These are phyloP conservation scores for Marvania coccoides DNA, from an alignment of 139 green algal genomes.

Conservation along the genomic window DNA sequence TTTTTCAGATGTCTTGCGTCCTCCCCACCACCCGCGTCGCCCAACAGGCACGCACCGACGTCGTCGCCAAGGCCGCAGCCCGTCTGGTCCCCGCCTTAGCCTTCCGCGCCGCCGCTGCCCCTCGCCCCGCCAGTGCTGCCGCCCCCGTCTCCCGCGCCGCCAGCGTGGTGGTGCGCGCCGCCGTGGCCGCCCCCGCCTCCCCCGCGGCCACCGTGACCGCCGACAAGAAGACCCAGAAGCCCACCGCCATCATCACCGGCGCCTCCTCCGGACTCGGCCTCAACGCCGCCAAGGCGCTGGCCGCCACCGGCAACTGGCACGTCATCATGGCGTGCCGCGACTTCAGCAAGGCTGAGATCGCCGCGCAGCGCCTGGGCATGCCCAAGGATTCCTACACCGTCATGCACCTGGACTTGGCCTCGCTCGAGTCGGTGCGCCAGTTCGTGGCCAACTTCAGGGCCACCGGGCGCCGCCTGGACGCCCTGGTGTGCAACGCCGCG, in stretches of 20 bases:
- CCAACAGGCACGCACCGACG: not conserved
- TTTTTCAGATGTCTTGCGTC: not conserved
- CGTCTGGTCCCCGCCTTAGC: not conserved
- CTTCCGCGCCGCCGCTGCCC: not conserved
- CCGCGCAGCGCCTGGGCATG: constrained; percentile 22
- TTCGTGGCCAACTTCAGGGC: constrained; percentile 73
- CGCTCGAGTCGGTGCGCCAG: constrained; percentile 64
- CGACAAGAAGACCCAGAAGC: constrained; percentile 42
- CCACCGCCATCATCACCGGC: constrained; percentile 77
- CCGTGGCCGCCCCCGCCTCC: not conserved
- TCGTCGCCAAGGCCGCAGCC: not conserved
- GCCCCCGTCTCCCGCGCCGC: not conserved
- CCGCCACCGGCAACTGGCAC: constrained; percentile 68
- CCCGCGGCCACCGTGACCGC: not conserved
- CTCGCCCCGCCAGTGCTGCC: not conserved
- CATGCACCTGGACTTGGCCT: constrained; percentile 77
- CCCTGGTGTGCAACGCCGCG: constrained; percentile 87
- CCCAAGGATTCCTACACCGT: constrained; percentile 20
- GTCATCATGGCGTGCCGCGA: constrained; percentile 79
- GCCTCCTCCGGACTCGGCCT: constrained; percentile 84
- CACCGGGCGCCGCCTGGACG: constrained; percentile 59
- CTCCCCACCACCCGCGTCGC: not conserved
- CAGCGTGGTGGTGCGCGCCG: not conserved
- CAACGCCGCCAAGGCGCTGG: constrained; percentile 65
- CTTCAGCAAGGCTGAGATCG: constrained; percentile 60